Evolutionary conservation across 2,329 filamentous ascomycete genomes (phyloP), one percentile per base, ranked within the genome.

Genomic region (Ceratocystis colombiana): DNA sequence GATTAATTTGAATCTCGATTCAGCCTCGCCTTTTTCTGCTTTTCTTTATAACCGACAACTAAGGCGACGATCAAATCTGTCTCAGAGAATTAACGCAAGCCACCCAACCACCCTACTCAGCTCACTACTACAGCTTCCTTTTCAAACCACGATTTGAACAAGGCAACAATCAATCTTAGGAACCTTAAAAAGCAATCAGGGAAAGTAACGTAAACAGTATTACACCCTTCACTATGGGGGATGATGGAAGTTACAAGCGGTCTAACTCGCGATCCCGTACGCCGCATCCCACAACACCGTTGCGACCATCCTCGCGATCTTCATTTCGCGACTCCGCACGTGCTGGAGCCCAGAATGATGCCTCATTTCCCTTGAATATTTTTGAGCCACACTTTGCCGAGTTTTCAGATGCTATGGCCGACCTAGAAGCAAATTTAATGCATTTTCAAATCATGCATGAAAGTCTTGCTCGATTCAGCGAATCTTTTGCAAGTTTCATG

Each of bases 391-490:
- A 89, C 15, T 97, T 99, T 75, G 90, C 90, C 15, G 94, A 99
- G 77, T 82, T 99, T 1, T 88, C 90, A 8, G 94, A 99, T 75
- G 88, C 89, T 67, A 92, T 97, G 84, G 90, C 91, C 28, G 94
- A 97, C 72, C 83, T 99, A 8, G 94, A 99, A 78, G 90, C 91
- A 68, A 97, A 99, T 75, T 91, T 97, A 79, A 90, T 96, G 87
- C 91, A 96, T 74, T 86, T 99, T 70, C 93, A 97, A 75, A 79
- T 96, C 69, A 95, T 99, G 87, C 91, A 99, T 73, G 93, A 97
- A 78, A 96, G 90, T 72, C 77, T 99, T 70, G 85, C 90, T 28
- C 85, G 94, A 30, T 99, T 99, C 76, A 93, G 88, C 75, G 94
- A 99, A 80, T 95, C 89, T 73, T 99, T 99, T 76, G 91, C 91